These are phyloP conservation scores for Wickerhamomyces sp. DNA, from an alignment of 1,139 yeast genomes.

Conservation along the genomic window DNA sequence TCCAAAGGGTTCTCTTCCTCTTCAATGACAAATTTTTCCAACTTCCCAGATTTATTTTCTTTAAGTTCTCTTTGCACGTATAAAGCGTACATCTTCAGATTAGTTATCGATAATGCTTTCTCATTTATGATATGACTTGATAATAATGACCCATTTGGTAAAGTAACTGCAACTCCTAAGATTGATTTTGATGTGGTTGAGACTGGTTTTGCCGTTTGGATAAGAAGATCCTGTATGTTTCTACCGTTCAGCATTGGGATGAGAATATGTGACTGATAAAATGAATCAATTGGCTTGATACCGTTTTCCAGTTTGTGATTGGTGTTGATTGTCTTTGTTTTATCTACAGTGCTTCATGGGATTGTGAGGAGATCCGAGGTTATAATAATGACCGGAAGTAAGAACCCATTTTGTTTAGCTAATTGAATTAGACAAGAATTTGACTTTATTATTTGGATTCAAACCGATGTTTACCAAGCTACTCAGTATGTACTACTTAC, in stretches of 20 bases:
- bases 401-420: too few species aligned
- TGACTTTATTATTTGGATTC: too few species aligned
- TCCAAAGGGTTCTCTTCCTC: constrained; percentile 12
- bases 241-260: constrained; percentile 11
- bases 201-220: constrained; percentile 15
- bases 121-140: constrained; percentile 7
- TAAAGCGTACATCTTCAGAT: constrained; percentile 19
- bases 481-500: too few species aligned
- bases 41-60: neutral
- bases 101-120: constrained; percentile 6
- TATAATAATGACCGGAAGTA: too few species aligned
- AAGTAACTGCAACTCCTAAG: constrained; percentile 16
- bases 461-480: too few species aligned
- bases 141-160: constrained; percentile 17
- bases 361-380: too few species aligned
- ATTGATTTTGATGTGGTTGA: constrained; percentile 17
- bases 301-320: neutral
- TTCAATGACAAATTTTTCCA: constrained; percentile 6
- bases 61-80: constrained; percentile 8
- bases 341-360: too few species aligned
- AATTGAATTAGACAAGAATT: too few species aligned
- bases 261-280: too few species aligned
- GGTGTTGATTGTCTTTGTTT: too few species aligned
- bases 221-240: constrained; percentile 13
- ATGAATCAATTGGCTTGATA: too few species aligned